Evolutionary conservation across 306 rosid genomes (phyloP), one percentile per base, ranked within the genome.

Genomic region (Prinsepia uniflora): DNA sequence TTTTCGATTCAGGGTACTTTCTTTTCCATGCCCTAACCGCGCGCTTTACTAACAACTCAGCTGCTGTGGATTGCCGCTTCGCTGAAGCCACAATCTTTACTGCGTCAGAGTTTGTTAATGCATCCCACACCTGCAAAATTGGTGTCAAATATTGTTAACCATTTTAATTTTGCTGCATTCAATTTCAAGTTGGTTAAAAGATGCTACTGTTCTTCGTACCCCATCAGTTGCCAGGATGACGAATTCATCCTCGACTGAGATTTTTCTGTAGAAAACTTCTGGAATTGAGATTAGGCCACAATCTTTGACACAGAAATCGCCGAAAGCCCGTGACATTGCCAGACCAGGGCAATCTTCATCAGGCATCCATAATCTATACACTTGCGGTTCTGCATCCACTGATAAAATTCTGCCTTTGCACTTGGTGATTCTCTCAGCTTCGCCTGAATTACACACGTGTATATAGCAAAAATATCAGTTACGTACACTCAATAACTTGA

Each of bases 321-420:
- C 99, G 7, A 95, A 89, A 53, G 97, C 90, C 74, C 99, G 89
- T 8, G 99, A 83, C 99, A 95, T 95, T 30, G 99, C 99, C 0
- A 95, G 84, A 65, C 99, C 97, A 40, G 99, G 97, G 71, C 88
- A 91, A 67, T 95, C 91, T 55, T 82, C 91, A 36, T 95, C 96
- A 10, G 99, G 92, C 96, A 95, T 91, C 99, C 99, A 95, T 61
- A 95, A 40, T 84, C 99, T 89, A 80, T 45, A 82, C 0, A 89
- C 92, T 12, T 85, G 86, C 6, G 99, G 97, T 43, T 95, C 97
- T 69, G 84, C 92, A 42, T 82, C 79, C 7, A 81, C 85, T 3
- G 97, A 85, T 4, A 86, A 87, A 59, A 91, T 76, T 67, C 99
- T 91, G 8, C 99, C 99, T 36, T 84, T 80, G 55, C 92, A 85